Base-by-base conservation (phyloP, 345 rosid species). In the Bruguiera parviflora region DNA sequence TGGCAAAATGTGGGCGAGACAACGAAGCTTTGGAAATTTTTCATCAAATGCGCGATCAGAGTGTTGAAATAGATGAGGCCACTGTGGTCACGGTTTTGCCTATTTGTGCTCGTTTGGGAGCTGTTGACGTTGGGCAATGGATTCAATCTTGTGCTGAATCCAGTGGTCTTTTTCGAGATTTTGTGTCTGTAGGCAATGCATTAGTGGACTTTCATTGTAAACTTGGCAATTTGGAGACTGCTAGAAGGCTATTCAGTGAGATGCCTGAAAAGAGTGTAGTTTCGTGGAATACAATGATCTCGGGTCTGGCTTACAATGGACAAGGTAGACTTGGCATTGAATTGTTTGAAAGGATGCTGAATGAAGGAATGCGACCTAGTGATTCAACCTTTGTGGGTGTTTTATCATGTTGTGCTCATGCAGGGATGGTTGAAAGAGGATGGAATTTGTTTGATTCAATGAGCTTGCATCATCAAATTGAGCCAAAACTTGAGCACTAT, bases 261-360 rank as follows among this genome's bases (percentile, higher is more conserved):
- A 90, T 90, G 86, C 76, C 76, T 61, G 33, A 15, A 62, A 90
- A 82, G 77, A 81, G 78, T 49, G 80, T 84, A 29, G 77, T 86
- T 68, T 84, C 91, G 1, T 90, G 93, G 93, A 90, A 90, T 70
- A 64, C 79, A 6, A 81, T 90, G 88, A 88, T 88, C 32, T 84
- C 88, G 0, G 91, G 91, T 27, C 67, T 86, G 64, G 96, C 93
- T 1, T 78, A 81, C 11, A 79, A 84, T 33, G 91, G 96, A 33
- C 84, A 73, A 58, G 91, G 87, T 32, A 78, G 85, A 55, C 66
- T 74, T 5, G 93, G 93, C 33, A 61, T 86, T 43, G 76, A 80
- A 3, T 74, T 85, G 71, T 88, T 84, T 25, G 86, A 88, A 78
- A 61, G 66, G 75, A 86, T 90, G 96, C 71, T 78, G 6, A 76